Evolutionary conservation across 2,329 filamentous ascomycete species (phyloP), one percentile per base, ranked within the genome.

Genomic region (Trichophyton simii): DNA sequence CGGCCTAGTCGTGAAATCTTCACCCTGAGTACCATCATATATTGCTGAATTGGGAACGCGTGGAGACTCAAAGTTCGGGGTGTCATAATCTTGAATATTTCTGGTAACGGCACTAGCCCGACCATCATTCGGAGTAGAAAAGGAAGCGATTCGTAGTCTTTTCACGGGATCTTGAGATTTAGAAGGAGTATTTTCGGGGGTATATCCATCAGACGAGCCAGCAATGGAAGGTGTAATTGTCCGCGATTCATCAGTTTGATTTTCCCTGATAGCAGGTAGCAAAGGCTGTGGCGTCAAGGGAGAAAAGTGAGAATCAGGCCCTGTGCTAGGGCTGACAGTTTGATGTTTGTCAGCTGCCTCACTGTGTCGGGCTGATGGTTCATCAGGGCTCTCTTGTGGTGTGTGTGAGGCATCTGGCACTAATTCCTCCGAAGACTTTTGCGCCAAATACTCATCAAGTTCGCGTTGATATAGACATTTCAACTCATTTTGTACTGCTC

Each of bases 401-500:
- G 25, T 5, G 20, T 13, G 15, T 15, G 18, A 54, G 9, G 3
- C 22, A 18, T 55, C 52, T 36, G 9, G 15, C 13, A 15, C 2
- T n/a, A 15, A 15, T 36, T 36, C n/a, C 28, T 55, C 34, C 6
- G 52, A 20, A 55, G 46, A 4, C 6, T 55, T 55, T 9, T 31
- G 52, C 1, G 52, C 15, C 5, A 55, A n/a, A n/a, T 55, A 34
- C 25, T 36, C 9, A 28, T 55, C 28, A 15, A 55, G 22, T 55
- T 55, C 52, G n/a, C 28, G 52, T 18, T 55, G 52, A 20, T 55
- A 55, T 36, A 55, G 44, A 50, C 36, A 36, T 52, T 22, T 18
- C 57, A 59, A 38, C 66, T 91, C 84, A 22, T 83, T 81, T 66
- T 89, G 84, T 58, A 86, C 79, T n/a, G 91, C 81, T 67, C 82